These are phyloP conservation scores for Pisolithus thermaeus DNA, from an alignment of 1,284 basidiomycete genomes.

Conservation along the genomic window DNA sequence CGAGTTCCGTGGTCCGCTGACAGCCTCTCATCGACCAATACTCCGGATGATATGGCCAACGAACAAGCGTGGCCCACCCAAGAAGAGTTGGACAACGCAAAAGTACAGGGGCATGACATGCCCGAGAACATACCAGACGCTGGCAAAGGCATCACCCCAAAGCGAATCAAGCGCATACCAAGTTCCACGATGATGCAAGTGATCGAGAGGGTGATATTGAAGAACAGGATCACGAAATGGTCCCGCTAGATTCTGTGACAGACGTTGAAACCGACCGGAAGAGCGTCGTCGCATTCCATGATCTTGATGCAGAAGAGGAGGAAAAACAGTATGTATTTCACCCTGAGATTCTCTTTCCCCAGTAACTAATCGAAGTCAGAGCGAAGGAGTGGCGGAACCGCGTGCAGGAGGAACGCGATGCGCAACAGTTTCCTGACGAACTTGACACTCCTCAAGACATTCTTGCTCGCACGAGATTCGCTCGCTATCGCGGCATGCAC, in stretches of 20 bases:
- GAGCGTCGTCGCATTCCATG: constrained; percentile 59
- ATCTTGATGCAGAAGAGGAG: constrained; percentile 80
- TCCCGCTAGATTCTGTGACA: constrained; percentile 49
- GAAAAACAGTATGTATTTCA: constrained; percentile 62
- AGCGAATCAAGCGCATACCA: constrained; percentile 70
- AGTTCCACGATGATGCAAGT: constrained; percentile 31
- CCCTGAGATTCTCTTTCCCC: constrained; percentile 6
- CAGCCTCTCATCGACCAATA: constrained; percentile 84
- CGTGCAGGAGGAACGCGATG: constrained; percentile 69
- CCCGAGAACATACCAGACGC: constrained; percentile 53
- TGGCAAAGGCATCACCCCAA: constrained; percentile 61
- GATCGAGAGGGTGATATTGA: constrained; percentile 36
- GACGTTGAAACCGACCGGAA: constrained; percentile 53
- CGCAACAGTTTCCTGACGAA: constrained; percentile 91
- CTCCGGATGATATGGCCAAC: constrained; percentile 84
- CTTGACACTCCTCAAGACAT: constrained; percentile 93
- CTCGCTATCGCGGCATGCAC: constrained; percentile 86
- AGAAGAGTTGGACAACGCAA: constrained; percentile 75
- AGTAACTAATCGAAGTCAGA: constrained; percentile 33
- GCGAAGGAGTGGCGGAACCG: constrained; percentile 65
- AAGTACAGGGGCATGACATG: constrained; percentile 25
- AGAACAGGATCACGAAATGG: constrained; percentile 58
- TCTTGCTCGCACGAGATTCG: constrained; percentile 82
- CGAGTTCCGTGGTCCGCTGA: constrained; percentile 70
- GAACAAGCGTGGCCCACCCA: constrained; percentile 99